Evolutionary conservation across 805 yeast genomes (phyloP), one percentile per base, ranked within the genome.

Genomic region (Brettanomyces sp.): DNA sequence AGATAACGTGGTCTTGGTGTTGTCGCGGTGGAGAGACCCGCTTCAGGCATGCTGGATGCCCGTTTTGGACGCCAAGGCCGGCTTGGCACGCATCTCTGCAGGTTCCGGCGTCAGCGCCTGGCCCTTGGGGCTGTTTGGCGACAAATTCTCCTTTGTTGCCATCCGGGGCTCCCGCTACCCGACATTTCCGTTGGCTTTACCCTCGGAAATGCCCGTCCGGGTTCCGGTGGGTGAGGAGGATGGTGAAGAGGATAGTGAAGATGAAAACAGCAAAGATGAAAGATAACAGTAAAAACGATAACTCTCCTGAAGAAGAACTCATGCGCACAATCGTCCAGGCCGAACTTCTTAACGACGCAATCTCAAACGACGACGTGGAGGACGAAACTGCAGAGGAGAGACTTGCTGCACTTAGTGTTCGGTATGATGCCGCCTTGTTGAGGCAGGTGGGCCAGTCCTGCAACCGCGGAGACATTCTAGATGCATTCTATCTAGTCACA

Each of bases 31-130:
- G 96, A 72, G 96, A 54, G 77, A 74, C 22, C 69, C 83, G 0
- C 62, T 73, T 34, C 93, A 89, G 59, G 80, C 95, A 2, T 72
- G 80, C 49, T 91, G 98, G 97, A 70, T 87, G 11, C 98, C 98
- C 1, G 54, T 91, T 11, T 67, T 91, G 46, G 86, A 86, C 59
- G 71, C 82, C 36, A 60, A 63, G 23, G 69, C 69, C 57, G 76
- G 73, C 49, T 71, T 63, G 61, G 74, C 67, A 63, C 75, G 68
- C 63, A 74, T 63, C 50, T 73, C 79, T 37, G 72, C 72, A 22
- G 82, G 82, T 54, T 73, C 73, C 44, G 74, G 76, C 49, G 78
- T 87, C 63, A 73, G 73, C 45, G 81, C 83, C 53, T 89, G 97
- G 97, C 97, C 97, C 22, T 68, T 91, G 44, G 95, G 96, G 3